Percentiles rank a stretch among this genome's conserved stretches.
Conservation (phyloP, 768 basidiomycete species). For the Inosperma sp. region DNA sequence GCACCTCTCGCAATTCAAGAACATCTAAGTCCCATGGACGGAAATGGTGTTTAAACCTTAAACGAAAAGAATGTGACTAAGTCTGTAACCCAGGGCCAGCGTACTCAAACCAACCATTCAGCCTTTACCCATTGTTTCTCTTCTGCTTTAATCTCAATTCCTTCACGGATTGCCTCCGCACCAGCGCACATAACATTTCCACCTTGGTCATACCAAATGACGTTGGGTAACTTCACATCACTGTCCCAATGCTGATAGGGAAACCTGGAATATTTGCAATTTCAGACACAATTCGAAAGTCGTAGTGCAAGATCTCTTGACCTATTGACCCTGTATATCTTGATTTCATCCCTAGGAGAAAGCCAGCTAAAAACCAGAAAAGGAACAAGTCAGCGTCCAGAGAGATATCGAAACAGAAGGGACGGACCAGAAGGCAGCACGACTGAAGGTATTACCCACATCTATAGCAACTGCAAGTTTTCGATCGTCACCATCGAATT, state of each 20-base stretch:
- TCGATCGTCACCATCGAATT: too few species aligned
- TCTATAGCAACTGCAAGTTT: too few species aligned
- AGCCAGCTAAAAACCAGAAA: too few species aligned
- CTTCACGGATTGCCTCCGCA: constrained; percentile 41
- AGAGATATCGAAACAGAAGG: too few species aligned
- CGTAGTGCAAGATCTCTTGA: too few species aligned
- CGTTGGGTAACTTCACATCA: constrained; percentile 45
- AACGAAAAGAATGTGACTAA: background rate
- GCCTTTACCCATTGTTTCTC: constrained; percentile 40
- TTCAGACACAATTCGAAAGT: too few species aligned
- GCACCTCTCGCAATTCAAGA: constrained; percentile 24
- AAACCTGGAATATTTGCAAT: too few species aligned
- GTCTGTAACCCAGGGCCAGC: background rate
- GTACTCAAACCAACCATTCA: constrained; percentile 32
- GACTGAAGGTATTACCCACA: too few species aligned
- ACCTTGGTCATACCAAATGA: constrained; percentile 41
- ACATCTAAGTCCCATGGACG: constrained; percentile 25
- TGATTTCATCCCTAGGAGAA: too few species aligned
- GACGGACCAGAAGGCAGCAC: too few species aligned
- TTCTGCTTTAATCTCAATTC: constrained; percentile 36
- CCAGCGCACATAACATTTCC: constrained; percentile 40
- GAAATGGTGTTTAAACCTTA: constrained; percentile 42
- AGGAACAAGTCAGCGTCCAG: too few species aligned
- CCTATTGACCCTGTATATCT: too few species aligned
- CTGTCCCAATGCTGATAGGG: constrained; percentile 22